Percentiles rank a stretch among this genome's conserved stretches.
These are phyloP conservation scores for Lathyrus aphaca DNA, from an alignment of 306 rosid genomes.

Conservation along the genomic window DNA sequence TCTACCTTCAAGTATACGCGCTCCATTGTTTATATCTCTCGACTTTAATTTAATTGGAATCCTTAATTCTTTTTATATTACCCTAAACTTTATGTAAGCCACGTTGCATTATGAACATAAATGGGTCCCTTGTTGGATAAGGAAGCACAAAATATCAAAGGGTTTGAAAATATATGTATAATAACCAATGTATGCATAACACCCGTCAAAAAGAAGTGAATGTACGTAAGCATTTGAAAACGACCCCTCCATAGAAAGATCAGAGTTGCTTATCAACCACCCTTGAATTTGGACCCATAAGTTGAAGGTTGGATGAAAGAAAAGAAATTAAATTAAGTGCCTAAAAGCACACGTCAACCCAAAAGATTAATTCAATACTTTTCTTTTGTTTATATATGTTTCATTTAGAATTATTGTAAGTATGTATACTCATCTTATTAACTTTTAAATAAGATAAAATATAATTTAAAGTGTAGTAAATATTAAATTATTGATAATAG, in stretches of 20 bases:
- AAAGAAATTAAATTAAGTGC: not conserved
- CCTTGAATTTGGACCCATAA: not conserved
- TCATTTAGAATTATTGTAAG: no score
- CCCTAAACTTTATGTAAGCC: not conserved
- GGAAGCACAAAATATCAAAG: conserved; percentile 12
- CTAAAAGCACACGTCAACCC: not conserved
- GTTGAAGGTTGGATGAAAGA: not conserved
- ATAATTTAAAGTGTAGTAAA: no score
- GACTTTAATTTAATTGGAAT: no score
- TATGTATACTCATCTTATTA: no score
- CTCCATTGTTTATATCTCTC: no score
- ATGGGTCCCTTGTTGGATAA: conserved; percentile 22
- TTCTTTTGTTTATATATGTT: no score
- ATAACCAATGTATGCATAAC: no score
- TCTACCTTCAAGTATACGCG: no score
- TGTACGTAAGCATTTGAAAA: conserved; percentile 15
- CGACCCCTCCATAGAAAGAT: not conserved
- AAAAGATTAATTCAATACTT: no score
- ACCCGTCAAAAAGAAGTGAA: not conserved
- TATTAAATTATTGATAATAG: no score
- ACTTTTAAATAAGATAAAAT: no score
- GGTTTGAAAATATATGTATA: not conserved
- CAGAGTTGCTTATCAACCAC: not conserved
- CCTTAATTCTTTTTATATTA: no score
- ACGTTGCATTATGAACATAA: not conserved